Percentiles rank a stretch among this genome's conserved stretches.
Conservation (phyloP, 2,329 filamentous ascomycete genomes). For the Sporothrix luriei region DNA sequence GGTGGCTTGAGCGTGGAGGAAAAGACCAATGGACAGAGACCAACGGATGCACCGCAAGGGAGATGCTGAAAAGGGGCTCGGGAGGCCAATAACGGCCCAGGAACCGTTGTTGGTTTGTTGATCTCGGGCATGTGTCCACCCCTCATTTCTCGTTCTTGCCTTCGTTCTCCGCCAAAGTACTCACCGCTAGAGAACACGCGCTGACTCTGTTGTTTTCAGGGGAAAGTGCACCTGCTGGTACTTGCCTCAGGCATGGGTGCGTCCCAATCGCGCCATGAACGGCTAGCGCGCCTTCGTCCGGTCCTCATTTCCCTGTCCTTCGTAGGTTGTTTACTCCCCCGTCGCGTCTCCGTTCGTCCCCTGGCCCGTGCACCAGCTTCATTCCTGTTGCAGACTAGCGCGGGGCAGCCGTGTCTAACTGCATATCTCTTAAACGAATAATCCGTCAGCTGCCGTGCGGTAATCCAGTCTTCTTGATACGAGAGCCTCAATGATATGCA, state of each 20-base stretch:
- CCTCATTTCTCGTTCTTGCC: constrained; percentile 14
- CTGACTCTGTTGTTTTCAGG: constrained; percentile 6
- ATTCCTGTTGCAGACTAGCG: constrained; percentile 33
- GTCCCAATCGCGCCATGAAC: constrained; percentile 21
- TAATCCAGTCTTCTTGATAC: neutral
- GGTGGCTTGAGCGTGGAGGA: neutral
- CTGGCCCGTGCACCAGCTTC: constrained; percentile 34
- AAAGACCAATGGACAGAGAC: neutral
- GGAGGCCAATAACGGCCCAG: neutral
- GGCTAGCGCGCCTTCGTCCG: neutral
- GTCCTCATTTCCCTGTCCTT: constrained; percentile 20
- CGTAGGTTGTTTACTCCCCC: constrained; percentile 6
- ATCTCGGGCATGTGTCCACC: constrained; percentile 2
- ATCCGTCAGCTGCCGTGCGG: neutral
- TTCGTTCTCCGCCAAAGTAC: neutral
- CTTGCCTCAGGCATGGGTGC: constrained; percentile 34
- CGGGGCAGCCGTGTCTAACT: constrained; percentile 29
- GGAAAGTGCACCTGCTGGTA: constrained; percentile 17
- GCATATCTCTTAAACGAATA: constrained; percentile 26
- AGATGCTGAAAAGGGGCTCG: constrained; percentile 17
- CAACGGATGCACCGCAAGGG: constrained; percentile 3
- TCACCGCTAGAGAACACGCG: constrained; percentile 12
- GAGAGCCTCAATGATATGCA: constrained; percentile 2
- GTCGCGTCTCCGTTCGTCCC: constrained; percentile 28
- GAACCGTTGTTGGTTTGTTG: constrained; percentile 11